Evolutionary conservation across 345 rosid genomes (phyloP).

Genomic region (Euclidium syriacum): DNA sequence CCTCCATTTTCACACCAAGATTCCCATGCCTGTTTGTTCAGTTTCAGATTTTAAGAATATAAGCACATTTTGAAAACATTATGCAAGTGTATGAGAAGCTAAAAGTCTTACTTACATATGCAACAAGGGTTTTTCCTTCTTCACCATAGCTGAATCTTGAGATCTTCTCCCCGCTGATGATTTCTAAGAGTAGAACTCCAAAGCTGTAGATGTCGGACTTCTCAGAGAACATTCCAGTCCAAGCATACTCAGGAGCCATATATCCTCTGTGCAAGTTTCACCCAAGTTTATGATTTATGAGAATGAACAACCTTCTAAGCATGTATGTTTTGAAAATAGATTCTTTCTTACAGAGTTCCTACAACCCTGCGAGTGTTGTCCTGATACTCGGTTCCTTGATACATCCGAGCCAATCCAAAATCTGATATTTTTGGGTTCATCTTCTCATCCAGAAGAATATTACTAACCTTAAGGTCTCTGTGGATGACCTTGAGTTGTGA

Average conservation of each 20-base stretch:
- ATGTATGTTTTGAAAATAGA: background rate
- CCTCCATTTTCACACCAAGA: conserved; percentile 15
- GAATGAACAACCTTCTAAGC: no score
- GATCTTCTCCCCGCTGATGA: conserved; percentile 18
- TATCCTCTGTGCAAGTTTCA: conserved; percentile 17
- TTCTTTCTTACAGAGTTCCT: conserved; percentile 25
- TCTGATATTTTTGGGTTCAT: conserved; percentile 22
- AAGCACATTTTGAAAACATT: background rate
- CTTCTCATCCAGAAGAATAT: conserved; percentile 10
- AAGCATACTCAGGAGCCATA: conserved; percentile 49
- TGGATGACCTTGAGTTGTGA: conserved; percentile 16
- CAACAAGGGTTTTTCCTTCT: conserved; percentile 13
- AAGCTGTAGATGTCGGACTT: conserved; percentile 46
- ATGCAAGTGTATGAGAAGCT: background rate
- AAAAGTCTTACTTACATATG: conserved; percentile 17
- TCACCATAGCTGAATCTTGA: conserved; percentile 4
- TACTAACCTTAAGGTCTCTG: conserved; percentile 22
- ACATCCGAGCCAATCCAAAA: conserved; percentile 25
- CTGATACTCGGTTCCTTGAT: conserved; percentile 6
- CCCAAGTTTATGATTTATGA: no score
- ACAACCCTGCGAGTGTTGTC: conserved; percentile 19
- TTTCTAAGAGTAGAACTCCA: conserved; percentile 33
- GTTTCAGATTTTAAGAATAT: background rate
- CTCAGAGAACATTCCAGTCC: conserved; percentile 40
- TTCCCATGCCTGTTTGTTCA: conserved; percentile 9